phyloP scores from a whole-genome alignment of 306 rosid genomes.

The Neltuma alba region DNA sequence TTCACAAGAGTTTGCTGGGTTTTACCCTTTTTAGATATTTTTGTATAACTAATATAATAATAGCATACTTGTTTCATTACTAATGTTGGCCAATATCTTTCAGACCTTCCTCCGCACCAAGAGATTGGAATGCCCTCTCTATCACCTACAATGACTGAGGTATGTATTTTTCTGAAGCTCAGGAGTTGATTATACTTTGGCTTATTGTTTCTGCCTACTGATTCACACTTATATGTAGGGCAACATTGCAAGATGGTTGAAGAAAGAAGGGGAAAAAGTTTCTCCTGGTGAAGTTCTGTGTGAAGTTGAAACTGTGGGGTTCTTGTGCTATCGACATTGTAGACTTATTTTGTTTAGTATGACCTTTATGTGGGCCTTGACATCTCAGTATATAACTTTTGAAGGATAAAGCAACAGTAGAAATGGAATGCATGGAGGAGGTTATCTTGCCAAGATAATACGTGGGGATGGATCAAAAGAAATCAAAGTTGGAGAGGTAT shows the following conservation, averaged over 20 bases:
- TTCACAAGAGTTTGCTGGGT: slow-evolving; percentile 4
- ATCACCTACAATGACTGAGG: slow-evolving; percentile 99
- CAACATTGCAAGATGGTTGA: slow-evolving; percentile 96
- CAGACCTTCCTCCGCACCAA: slow-evolving; percentile 98
- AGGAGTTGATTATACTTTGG: slow-evolving; percentile 21
- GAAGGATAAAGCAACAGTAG: slow-evolving; percentile 99
- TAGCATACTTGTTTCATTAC: slow-evolving; percentile 26
- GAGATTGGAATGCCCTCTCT: slow-evolving; percentile 99
- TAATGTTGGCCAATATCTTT: slow-evolving; percentile 42
- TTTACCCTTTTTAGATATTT: background rate
- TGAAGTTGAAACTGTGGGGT: slow-evolving; percentile 98
- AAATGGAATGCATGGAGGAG: slow-evolving; percentile 99
- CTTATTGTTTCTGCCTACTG: slow-evolving; percentile 38
- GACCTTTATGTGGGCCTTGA: slow-evolving; percentile 32
- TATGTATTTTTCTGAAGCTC: slow-evolving; percentile 40
- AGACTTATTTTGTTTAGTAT: slow-evolving; percentile 3
- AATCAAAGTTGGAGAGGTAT: slow-evolving; percentile 98
- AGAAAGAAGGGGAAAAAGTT: slow-evolving; percentile 96
- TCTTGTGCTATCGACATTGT: slow-evolving; percentile 33
- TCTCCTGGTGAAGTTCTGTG: slow-evolving; percentile 97
- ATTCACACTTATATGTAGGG: slow-evolving; percentile 65
- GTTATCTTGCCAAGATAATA: slow-evolving; percentile 91
- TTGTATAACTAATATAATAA: slow-evolving; percentile 18
- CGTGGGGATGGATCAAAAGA: slow-evolving; percentile 81
- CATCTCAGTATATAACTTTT: slow-evolving; percentile 31